These are phyloP conservation scores for Haplosporangium sp. DNA, from an alignment of 371 early-diverging fungal species.

Conservation along the genomic window DNA sequence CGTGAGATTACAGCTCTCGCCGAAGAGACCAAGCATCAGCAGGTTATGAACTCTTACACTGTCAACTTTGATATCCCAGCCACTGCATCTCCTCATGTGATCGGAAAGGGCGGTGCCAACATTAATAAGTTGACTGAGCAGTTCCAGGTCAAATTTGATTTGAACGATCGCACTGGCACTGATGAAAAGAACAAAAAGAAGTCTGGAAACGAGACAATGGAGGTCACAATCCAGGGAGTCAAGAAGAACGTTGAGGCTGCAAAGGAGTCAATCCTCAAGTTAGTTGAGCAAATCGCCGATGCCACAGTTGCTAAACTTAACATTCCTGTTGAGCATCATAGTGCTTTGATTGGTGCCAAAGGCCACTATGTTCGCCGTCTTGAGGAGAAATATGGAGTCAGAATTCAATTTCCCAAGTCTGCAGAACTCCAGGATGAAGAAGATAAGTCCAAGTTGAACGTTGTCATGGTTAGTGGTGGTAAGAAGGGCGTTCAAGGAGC, in stretches of 20 bases:
- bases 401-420: conserved; percentile 77
- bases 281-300: conserved; percentile 82
- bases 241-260: conserved; percentile 82
- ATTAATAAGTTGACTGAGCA: conserved; percentile 83
- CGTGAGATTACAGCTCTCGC: conserved; percentile 73
- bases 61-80: conserved; percentile 78
- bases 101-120: conserved; percentile 90
- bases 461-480: conserved; percentile 80
- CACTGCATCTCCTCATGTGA: conserved; percentile 80
- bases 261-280: conserved; percentile 74
- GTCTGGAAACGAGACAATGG: conserved; percentile 58
- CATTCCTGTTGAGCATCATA: conserved; percentile 76
- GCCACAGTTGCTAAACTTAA: conserved; percentile 71
- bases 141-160: conserved; percentile 84
- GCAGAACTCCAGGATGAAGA: conserved; percentile 63
- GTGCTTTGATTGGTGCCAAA: conserved; percentile 79
- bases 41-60: conserved; percentile 75
- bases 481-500: conserved; percentile 80
- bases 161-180: conserved; percentile 65
- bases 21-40: conserved; percentile 74
- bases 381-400: conserved; percentile 85
- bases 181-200: conserved; percentile 61
- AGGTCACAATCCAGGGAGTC: conserved; percentile 85
- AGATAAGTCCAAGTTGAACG: conserved; percentile 60
- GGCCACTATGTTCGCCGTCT: conserved; percentile 85